Evolutionary conservation across 1,284 basidiomycete genomes (phyloP).

Genomic region (Cutaneotrichosporon mucoides): DNA sequence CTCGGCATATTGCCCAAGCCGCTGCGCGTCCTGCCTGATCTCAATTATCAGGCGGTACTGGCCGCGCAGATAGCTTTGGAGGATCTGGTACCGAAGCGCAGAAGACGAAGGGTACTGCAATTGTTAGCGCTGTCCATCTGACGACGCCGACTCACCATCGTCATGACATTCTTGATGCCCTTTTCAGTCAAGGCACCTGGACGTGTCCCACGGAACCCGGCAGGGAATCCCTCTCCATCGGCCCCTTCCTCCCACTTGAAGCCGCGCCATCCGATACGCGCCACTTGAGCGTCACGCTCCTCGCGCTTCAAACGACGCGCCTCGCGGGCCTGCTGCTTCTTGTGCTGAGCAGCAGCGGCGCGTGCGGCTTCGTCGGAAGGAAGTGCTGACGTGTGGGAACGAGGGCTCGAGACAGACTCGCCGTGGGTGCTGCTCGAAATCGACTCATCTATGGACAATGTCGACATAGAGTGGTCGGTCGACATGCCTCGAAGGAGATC

Average conservation of each 20-base stretch:
- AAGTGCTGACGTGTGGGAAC: conserved; percentile 5
- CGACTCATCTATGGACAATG: conserved; percentile 12
- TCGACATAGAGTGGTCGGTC: conserved; percentile 6
- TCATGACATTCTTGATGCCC: conserved; percentile 80
- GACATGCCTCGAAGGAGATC: conserved; percentile 26
- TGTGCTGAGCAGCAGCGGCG: neutral
- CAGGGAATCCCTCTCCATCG: conserved; percentile 40
- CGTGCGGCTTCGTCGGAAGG: conserved; percentile 3
- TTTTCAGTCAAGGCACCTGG: conserved; percentile 71
- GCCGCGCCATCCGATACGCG: conserved; percentile 42
- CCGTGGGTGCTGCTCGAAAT: conserved; percentile 5
- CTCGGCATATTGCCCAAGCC: conserved; percentile 35
- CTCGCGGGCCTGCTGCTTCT: conserved; percentile 11
- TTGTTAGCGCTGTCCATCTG: conserved; percentile 2
- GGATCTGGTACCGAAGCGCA: conserved; percentile 52
- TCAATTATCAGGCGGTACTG: conserved; percentile 51
- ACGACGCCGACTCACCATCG: conserved; percentile 59
- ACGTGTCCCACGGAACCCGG: conserved; percentile 52
- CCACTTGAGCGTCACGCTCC: conserved; percentile 23
- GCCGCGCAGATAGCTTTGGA: conserved; percentile 53
- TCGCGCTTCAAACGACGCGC: conserved; percentile 22
- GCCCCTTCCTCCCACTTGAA: conserved; percentile 45
- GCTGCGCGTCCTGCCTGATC: conserved; percentile 34
- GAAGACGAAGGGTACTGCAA: conserved; percentile 54
- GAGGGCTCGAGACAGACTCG: conserved; percentile 10